Base-by-base conservation (phyloP, 805 yeast species). In the Candida vartiovaarae region DNA sequence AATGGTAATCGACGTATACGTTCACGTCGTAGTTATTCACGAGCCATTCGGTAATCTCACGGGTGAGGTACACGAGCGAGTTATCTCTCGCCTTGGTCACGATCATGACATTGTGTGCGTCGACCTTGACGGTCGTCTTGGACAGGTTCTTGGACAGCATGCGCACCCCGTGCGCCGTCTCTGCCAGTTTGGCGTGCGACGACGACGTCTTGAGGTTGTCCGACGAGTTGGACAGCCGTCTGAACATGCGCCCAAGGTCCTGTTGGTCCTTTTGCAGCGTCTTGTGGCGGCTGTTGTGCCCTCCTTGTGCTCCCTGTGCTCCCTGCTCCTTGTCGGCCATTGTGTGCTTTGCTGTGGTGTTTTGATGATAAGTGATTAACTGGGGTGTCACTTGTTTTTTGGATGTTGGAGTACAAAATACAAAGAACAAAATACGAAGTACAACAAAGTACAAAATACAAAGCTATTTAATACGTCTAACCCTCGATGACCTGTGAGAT, bases 31-130 rank as follows among this genome's bases (percentile, higher is more conserved):
- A 66, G 8, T 57, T 57, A 20, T 59, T 53, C 34, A 88, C 60
- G 28, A 88, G 62, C 91, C 93, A 89, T 54, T 79, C 87, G 1
- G 87, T 81, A 51, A 89, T 68, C 55, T 85, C 93, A 45, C 91
- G 70, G 0, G 96, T 85, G 38, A 87, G 66, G 55, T 77, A 80
- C 6, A 84, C 78, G 41, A 89, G 65, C 6, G 88, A 80, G 53
- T 84, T 81, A 59, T 89, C 96, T 43, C 95, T 72, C 1, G 95
- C 93, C 61, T 88, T 88, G n/a, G 96, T 88, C 20, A 89, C 89
- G 10, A 88, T 77, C 78, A 88, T 73, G 20, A 88, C 77, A 15
- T 85, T 78, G 37, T 74, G 73, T 20, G 84, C 80, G 43, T 82
- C 81, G 23, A 88, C 62, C 53, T 80, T 80, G 27, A 88, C 79